These are phyloP conservation scores for Herpetospermum pedunculosum DNA, from an alignment of 306 rosid genomes.

Conservation along the genomic window DNA sequence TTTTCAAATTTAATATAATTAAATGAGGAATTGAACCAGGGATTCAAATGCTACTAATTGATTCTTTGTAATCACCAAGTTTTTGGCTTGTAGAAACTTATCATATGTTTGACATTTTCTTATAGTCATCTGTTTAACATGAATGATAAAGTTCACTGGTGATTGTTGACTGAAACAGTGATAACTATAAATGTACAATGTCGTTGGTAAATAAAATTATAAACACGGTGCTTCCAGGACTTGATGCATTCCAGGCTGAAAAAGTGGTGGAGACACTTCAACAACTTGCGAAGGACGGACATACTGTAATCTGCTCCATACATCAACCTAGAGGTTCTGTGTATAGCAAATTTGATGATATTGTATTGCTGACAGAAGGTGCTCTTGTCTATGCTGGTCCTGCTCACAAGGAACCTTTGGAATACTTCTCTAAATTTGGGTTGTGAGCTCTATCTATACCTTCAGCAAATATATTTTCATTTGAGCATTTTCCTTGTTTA, in stretches of 20 bases:
- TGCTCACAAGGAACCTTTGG: slow-evolving; percentile 55
- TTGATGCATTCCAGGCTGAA: slow-evolving; percentile 96
- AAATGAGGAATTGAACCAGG: background rate
- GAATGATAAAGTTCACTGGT: background rate
- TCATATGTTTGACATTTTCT: background rate
- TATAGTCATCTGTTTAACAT: background rate
- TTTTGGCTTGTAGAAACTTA: background rate
- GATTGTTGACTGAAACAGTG: background rate
- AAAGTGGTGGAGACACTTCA: slow-evolving; percentile 85
- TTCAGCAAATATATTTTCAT: background rate
- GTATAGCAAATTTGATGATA: slow-evolving; percentile 72
- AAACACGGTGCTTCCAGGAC: slow-evolving; percentile 43
- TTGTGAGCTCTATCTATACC: slow-evolving; percentile 21
- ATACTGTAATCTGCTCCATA: slow-evolving; percentile 91
- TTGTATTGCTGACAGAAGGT: slow-evolving; percentile 81
- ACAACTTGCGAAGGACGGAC: slow-evolving; percentile 83
- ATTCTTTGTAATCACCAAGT: background rate
- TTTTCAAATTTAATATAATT: background rate
- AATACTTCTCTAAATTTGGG: slow-evolving; percentile 80
- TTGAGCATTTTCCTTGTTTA: background rate
- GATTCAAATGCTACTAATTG: background rate
- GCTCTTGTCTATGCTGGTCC: slow-evolving; percentile 87
- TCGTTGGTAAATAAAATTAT: background rate
- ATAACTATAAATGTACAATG: background rate
- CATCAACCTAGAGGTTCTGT: slow-evolving; percentile 93